Evolutionary conservation across 129 eudicot genomes (phyloP), one percentile per base, ranked within the genome.

Genomic region (Lactuca saligna): DNA sequence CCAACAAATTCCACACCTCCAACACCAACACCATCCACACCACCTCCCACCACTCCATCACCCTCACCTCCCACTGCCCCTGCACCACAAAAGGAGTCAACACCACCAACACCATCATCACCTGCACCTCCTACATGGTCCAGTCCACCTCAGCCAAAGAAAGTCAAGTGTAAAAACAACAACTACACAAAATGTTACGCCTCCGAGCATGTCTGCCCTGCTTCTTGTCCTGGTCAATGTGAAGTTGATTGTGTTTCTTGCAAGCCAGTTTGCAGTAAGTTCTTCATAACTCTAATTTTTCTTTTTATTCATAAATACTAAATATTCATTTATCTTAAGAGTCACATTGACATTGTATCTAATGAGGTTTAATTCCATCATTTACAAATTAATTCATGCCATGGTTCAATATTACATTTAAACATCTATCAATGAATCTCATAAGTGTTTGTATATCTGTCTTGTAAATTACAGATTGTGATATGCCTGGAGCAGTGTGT

Each of bases 231-330:
- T 3, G 55, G 76, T 57, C 72, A 80, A 44, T 89, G 93, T 54
- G 73, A 78, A 35, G 90, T 89, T 13, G 90, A 89, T 74, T 86
- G 96, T 70, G 85, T 79, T 54, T 17, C 90, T 4, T 89, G 96
- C 80, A 89, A 82, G 78, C 93, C 90, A 20, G 88, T 86, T 73
- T 89, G 96, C 73, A 77, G 96, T 89, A 89, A 81, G 93, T 81
- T 57, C 3, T 49, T n/a, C 11, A 35, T 17, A 57, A 56, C 69
- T 57, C 57, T 71, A 49, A 13, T 55, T 54, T 39, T 63, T 12
- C 49, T 9, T 10, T 31, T 50, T 59, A 44, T 37, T 13, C 10
- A 12, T 55, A 3, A 15, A 16, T 5, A 39, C 6, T 34, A 7
- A 6, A 8, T 0, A 7, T 49, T 34, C 42, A 25, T 10, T 29